These are phyloP conservation scores for Schrenkiella parvula DNA, from an alignment of 345 rosid species.

Conservation along the genomic window DNA sequence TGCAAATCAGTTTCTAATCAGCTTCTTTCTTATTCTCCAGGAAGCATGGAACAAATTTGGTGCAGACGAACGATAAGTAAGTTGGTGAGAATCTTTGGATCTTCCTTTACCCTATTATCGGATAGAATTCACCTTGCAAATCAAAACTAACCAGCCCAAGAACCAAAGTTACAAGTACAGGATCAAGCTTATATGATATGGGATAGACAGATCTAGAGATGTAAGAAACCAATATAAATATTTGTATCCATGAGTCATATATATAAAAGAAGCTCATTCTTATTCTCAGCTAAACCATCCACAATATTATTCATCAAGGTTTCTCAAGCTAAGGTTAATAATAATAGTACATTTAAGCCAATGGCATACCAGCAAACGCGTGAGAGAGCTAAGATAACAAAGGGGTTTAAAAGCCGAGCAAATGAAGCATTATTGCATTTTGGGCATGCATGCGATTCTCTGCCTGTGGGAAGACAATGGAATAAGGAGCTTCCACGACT, in stretches of 20 bases:
- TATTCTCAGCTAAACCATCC: slow-evolving; percentile 18
- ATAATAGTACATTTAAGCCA: not conserved
- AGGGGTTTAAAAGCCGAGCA: slow-evolving; percentile 44
- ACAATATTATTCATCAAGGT: not conserved
- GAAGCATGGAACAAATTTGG: slow-evolving; percentile 76
- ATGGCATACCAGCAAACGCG: not conserved
- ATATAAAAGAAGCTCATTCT: slow-evolving; percentile 19
- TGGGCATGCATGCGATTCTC: slow-evolving; percentile 97
- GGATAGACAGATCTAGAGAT: slow-evolving; percentile 30
- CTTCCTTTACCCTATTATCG: slow-evolving; percentile 10
- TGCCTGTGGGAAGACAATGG: slow-evolving; percentile 89
- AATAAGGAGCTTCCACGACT: slow-evolving; percentile 86
- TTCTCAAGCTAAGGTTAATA: slow-evolving; percentile 19
- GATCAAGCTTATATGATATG: slow-evolving; percentile 4
- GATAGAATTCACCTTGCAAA: not conserved
- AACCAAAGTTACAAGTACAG: not conserved
- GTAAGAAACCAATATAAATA: slow-evolving; percentile 19
- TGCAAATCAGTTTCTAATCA: not conserved
- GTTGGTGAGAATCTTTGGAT: slow-evolving; percentile 9
- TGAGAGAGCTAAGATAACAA: slow-evolving; percentile 12
- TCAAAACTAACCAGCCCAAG: slow-evolving; percentile 10
- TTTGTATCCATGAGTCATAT: slow-evolving; percentile 5
- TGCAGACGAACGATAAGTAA: slow-evolving; percentile 46
- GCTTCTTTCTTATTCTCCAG: slow-evolving; percentile 32
- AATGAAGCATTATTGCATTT: slow-evolving; percentile 84